phyloP scores from a whole-genome alignment of 2,329 filamentous ascomycete genomes.

The Chaetothyriales sp. region DNA sequence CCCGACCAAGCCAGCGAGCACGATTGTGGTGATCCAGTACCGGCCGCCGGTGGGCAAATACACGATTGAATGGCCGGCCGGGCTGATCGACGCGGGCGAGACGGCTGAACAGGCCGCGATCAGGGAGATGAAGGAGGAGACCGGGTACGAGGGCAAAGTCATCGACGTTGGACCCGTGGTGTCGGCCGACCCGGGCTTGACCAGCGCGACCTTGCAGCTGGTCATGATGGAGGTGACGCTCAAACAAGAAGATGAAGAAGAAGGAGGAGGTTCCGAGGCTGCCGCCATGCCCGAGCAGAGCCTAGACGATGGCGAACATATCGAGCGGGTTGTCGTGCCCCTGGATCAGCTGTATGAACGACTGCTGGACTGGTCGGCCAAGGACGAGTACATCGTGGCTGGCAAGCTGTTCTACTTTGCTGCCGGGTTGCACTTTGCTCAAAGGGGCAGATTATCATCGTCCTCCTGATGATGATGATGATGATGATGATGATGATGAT shows the following conservation, averaged over 20 bases:
- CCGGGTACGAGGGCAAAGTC: constrained; percentile 42
- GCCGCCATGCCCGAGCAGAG: constrained; percentile 40
- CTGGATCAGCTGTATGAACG: constrained; percentile 41
- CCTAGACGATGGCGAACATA: constrained; percentile 47
- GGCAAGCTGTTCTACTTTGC: constrained; percentile 12
- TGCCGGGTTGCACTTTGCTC: constrained; percentile 11
- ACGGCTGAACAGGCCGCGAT: constrained; percentile 41
- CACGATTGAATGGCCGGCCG: constrained; percentile 47
- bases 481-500: too few relatives aligned
- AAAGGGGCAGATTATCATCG: not conserved
- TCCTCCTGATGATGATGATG: not conserved
- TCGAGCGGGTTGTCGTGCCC: constrained; percentile 45
- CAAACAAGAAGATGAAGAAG: constrained; percentile 15
- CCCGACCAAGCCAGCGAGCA: constrained; percentile 32
- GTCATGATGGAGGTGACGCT: constrained; percentile 45
- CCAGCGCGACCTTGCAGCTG: constrained; percentile 46
- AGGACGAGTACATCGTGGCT: constrained; percentile 11
- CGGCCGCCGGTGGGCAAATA: constrained; percentile 43
- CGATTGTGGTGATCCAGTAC: constrained; percentile 39
- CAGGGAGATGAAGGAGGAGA: constrained; percentile 46
- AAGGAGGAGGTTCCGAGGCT: constrained; percentile 32
- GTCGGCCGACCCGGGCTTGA: constrained; percentile 50
- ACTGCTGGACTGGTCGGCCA: constrained; percentile 19
- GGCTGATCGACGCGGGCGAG: constrained; percentile 43
- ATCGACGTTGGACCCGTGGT: constrained; percentile 48